Evolutionary conservation across 1,284 basidiomycete species (phyloP), one percentile per base, ranked within the genome.

Genomic region (Uromyces viciae-fabae): DNA sequence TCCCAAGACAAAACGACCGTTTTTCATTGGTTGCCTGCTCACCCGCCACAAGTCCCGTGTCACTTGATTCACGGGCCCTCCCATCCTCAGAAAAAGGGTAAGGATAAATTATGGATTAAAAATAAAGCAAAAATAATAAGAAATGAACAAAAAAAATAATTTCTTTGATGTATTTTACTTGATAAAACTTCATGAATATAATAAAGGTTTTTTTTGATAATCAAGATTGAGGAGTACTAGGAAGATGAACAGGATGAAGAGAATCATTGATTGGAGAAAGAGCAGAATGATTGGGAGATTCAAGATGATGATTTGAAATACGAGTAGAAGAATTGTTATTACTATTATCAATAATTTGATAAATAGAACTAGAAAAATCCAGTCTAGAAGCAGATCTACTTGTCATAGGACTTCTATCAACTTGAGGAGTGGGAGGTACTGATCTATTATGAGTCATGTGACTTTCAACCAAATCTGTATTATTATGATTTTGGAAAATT

Each of bases 381-480:
- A 69, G 33, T 15, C 62, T 28, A 5, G 75, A 76, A 2, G 43
- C 36, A 0, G 66, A 42, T 36, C 68, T 7, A 43, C 77, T 79
- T 25, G 68, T 72, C 9, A 42, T 40, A 9, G 77, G 77, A 28
- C 64, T 71, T 14, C n/a, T 54, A 2, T 54, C 28, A n/a, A 43
- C 31, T 15, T 36, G 54, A 33, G 78, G 78, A 25, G 78, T 81
- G 3, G 43, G 33, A 33, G 78, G 68, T 1, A 54, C 78, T 15
- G 78, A 81, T 36, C 78, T 54, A 62, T 81, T 81, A 66, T 81
- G 78, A 43, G 71, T 64, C 78, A 81, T 81, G 66, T 81, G 78
- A 81, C 78, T 81, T 46, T 81, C 58, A 25, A 81, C 78, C 31
- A 81, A 56, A 81, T 81, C 78, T 81, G 49, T 52, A 28, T 28